Conservation (phyloP, 164 flowering plant species). For the Dillenia suffruticosa region DNA sequence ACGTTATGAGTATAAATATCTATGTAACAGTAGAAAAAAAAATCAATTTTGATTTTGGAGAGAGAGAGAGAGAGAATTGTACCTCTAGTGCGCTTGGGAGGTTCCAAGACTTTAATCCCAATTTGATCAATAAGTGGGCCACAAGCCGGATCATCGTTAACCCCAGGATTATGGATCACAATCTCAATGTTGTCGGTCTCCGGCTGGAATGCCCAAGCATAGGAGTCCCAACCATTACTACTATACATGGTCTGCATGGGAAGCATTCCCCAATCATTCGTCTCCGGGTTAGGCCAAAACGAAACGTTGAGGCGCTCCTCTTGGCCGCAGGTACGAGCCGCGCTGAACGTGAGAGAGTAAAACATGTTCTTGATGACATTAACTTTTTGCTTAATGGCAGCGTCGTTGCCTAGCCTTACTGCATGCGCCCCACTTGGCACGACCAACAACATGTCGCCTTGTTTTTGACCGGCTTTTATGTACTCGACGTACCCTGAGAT, state of each 20-base stretch:
- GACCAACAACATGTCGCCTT: constrained; percentile 80
- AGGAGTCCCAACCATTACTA: constrained; percentile 63
- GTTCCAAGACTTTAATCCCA: constrained; percentile 32
- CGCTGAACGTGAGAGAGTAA: constrained; percentile 67
- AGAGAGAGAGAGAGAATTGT: neutral
- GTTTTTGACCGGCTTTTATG: constrained; percentile 77
- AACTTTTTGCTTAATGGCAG: constrained; percentile 57
- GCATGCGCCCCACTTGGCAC: constrained; percentile 83
- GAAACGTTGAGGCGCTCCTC: constrained; percentile 58
- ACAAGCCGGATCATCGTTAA: constrained; percentile 48
- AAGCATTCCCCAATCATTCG: constrained; percentile 22
- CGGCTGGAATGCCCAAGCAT: constrained; percentile 54
- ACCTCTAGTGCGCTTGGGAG: constrained; percentile 30
- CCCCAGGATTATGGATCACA: constrained; percentile 39
- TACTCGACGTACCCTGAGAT: constrained; percentile 72
- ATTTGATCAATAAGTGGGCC: constrained; percentile 53
- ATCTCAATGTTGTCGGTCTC: constrained; percentile 22
- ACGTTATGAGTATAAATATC: too few species aligned
- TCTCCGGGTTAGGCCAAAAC: constrained; percentile 27
- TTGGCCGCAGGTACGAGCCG: constrained; percentile 75
- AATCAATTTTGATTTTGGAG: neutral
- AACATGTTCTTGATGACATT: constrained; percentile 38
- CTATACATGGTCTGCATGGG: constrained; percentile 74
- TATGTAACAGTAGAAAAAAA: too few species aligned
- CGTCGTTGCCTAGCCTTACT: constrained; percentile 78